phyloP scores from a whole-genome alignment of 2,329 filamentous ascomycete species.

The Fusarium sp. region DNA sequence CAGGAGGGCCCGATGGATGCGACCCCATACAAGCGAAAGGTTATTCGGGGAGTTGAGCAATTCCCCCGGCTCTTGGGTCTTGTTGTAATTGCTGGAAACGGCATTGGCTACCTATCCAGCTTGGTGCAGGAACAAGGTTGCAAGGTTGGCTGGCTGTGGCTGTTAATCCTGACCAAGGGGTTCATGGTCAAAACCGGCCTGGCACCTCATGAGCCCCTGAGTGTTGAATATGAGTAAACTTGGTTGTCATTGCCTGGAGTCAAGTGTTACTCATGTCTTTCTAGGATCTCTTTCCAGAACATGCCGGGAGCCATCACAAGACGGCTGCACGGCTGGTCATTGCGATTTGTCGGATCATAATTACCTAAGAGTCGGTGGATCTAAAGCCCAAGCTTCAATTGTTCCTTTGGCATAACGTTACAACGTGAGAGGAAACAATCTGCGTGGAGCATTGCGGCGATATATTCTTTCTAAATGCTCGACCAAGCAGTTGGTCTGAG shows the following conservation, averaged over 20 bases:
- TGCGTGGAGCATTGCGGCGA: background rate
- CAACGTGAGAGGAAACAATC: background rate
- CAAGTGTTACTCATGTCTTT: background rate
- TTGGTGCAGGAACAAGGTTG: background rate
- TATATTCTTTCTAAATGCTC: background rate
- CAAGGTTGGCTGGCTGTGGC: background rate
- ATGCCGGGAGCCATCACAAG: background rate
- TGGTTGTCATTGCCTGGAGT: background rate
- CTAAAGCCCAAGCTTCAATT: background rate
- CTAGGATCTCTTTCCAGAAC: background rate
- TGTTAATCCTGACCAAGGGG: background rate
- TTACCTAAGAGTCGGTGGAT: conserved; percentile 2
- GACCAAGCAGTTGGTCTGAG: background rate
- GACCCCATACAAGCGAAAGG: background rate
- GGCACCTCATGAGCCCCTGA: background rate
- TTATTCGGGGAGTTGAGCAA: background rate
- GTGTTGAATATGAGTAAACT: background rate
- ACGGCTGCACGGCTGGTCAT: background rate
- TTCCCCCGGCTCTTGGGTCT: background rate
- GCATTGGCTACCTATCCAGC: background rate
- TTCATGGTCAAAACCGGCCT: background rate
- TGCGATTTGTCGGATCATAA: conserved; percentile 7
- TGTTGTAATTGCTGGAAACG: background rate
- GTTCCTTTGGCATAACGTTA: background rate
- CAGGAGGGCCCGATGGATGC: background rate